Percentiles rank a stretch among this genome's conserved stretches.
Conservation (phyloP, 805 yeast genomes). For the Zygotorulaspora chibaensis region DNA sequence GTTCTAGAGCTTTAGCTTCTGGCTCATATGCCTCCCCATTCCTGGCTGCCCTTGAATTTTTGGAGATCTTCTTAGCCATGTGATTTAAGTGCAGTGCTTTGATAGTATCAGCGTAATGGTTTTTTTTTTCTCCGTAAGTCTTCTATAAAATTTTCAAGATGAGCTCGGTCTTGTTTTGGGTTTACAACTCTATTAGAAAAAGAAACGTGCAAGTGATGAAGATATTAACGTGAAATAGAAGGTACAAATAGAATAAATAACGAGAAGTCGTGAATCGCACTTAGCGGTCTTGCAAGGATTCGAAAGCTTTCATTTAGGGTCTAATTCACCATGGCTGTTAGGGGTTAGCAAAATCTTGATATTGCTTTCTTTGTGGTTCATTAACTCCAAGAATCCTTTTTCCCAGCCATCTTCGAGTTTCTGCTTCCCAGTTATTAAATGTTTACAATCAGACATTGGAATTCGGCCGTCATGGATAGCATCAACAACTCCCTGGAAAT, state of each 20-base stretch:
- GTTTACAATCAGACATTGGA: constrained; percentile 40
- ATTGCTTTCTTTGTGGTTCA: constrained; percentile 50
- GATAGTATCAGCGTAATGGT: too few relatives aligned
- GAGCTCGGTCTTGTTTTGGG: too few relatives aligned
- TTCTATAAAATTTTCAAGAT: too few relatives aligned
- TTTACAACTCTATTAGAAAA: neutral
- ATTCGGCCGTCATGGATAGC: constrained; percentile 48
- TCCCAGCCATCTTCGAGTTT: constrained; percentile 48
- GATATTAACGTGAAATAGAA: too few relatives aligned
- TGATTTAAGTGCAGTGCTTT: too few relatives aligned
- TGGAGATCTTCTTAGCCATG: constrained; percentile 45
- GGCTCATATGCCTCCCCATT: constrained; percentile 49
- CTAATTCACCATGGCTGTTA: constrained; percentile 37
- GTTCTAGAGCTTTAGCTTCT: constrained; percentile 46
- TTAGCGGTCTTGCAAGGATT: neutral
- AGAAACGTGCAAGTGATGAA: too few relatives aligned
- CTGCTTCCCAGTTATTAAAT: constrained; percentile 52
- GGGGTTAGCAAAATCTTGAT: constrained; percentile 54
- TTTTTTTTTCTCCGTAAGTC: too few relatives aligned
- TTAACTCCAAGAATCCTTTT: constrained; percentile 49
- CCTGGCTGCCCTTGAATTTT: constrained; percentile 75
- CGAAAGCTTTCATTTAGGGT: neutral
- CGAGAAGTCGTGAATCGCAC: neutral
- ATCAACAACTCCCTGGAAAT: constrained; percentile 52
- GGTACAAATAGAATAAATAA: too few relatives aligned